Evolutionary conservation across 164 flowering plant genomes (phyloP).

Genomic region (Magnolia kwangsiensis): DNA sequence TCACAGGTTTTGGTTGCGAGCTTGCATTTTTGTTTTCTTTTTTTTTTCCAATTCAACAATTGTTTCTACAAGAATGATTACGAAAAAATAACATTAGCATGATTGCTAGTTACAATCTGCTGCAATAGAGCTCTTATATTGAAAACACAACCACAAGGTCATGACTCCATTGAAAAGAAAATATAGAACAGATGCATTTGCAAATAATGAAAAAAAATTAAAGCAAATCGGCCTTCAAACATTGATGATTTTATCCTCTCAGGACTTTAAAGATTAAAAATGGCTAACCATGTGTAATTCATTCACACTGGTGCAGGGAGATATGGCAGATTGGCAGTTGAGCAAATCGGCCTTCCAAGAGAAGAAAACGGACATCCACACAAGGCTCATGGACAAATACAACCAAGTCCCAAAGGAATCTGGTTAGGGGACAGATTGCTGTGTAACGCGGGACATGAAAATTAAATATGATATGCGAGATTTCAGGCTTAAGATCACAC

Average conservation of each 20-base stretch:
- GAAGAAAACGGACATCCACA: constrained; percentile 65
- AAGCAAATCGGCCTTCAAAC: not conserved
- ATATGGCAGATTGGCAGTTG: constrained; percentile 59
- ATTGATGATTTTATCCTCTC: not conserved
- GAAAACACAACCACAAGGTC: too few relatives aligned
- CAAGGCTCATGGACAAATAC: constrained; percentile 67
- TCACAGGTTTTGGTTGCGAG: constrained; percentile 61
- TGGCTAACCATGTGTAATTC: not conserved
- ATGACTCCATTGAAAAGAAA: too few relatives aligned
- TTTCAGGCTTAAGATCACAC: too few relatives aligned
- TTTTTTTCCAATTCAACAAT: constrained; percentile 16
- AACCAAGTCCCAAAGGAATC: constrained; percentile 56
- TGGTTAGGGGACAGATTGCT: constrained; percentile 55
- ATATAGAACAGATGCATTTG: too few relatives aligned
- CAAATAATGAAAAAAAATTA: not conserved
- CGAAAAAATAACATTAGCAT: constrained; percentile 5
- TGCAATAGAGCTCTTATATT: too few relatives aligned
- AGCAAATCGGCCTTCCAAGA: constrained; percentile 57
- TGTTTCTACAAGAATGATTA: constrained; percentile 25
- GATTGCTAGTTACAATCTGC: too few relatives aligned
- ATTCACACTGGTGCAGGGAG: constrained; percentile 34
- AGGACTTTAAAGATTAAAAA: not conserved
- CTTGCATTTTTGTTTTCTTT: constrained; percentile 45
- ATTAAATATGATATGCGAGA: too few relatives aligned
- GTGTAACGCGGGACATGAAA: too few relatives aligned